These are phyloP conservation scores for Termitomyces sp. DNA, from an alignment of 768 basidiomycete species.

Conservation along the genomic window DNA sequence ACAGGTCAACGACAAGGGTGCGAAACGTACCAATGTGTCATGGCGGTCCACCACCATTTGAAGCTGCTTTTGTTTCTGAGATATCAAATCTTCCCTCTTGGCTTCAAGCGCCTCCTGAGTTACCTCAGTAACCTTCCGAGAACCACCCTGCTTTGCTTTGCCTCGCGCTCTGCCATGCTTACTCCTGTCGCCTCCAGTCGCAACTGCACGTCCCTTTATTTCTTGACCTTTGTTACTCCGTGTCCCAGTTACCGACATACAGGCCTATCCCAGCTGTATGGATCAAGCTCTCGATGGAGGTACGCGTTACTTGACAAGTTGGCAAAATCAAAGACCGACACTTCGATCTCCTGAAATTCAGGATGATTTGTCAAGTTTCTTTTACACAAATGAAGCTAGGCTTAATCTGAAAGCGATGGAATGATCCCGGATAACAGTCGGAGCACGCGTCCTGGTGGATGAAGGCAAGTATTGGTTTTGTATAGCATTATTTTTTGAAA, in stretches of 20 bases:
- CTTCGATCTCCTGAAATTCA: slow-evolving; percentile 60
- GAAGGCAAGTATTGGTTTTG: slow-evolving; percentile 27
- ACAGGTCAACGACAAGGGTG: slow-evolving; percentile 1
- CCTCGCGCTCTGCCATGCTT: slow-evolving; percentile 17
- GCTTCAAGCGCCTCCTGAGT: slow-evolving; percentile 22
- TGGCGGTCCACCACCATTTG: slow-evolving; percentile 57
- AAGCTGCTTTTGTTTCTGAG: slow-evolving; percentile 53
- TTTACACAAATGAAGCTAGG: slow-evolving; percentile 33
- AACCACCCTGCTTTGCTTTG: slow-evolving; percentile 9
- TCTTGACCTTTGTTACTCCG: slow-evolving; percentile 5
- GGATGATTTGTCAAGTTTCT: slow-evolving; percentile 57
- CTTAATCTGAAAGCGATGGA: slow-evolving; percentile 11
- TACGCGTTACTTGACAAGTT: slow-evolving; percentile 3
- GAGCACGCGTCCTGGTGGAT: slow-evolving; percentile 21
- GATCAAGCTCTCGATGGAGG: slow-evolving; percentile 5
- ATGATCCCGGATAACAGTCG: slow-evolving; percentile 10
- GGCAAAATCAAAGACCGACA: slow-evolving; percentile 1
- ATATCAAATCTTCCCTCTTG: slow-evolving; percentile 43
- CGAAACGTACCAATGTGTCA: slow-evolving; percentile 62
- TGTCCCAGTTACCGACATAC: slow-evolving; percentile 13
- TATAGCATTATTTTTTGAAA: slow-evolving; percentile 37
- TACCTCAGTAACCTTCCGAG: slow-evolving; percentile 9
- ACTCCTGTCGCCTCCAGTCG: slow-evolving; percentile 6
- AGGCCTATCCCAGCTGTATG: background rate
- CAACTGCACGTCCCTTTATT: slow-evolving; percentile 2